These are phyloP conservation scores for Mrakia frigida DNA, from an alignment of 768 basidiomycete genomes.

Conservation along the genomic window DNA sequence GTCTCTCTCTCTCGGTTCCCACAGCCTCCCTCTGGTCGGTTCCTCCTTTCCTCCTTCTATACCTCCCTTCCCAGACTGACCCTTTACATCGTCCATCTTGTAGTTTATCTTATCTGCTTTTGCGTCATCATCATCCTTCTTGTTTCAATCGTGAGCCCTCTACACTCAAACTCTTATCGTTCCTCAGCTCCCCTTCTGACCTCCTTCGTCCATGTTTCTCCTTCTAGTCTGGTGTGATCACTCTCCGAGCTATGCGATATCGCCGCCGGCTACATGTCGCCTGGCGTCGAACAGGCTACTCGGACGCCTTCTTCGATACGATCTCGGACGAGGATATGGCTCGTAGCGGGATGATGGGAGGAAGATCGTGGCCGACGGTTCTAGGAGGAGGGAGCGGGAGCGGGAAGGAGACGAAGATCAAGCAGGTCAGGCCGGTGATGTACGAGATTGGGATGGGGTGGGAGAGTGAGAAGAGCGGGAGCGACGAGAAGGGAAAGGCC, in stretches of 20 bases:
- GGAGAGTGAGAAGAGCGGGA: background rate
- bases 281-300: constrained; percentile 26
- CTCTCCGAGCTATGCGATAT: constrained; percentile 3
- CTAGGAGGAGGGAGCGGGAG: constrained; percentile 5
- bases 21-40: background rate
- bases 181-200: background rate
- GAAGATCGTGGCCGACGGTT: background rate
- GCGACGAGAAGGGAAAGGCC: background rate
- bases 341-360: background rate
- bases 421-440: constrained; percentile 20
- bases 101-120: constrained; percentile 20
- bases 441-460: constrained; percentile 12
- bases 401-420: constrained; percentile 5
- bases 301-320: constrained; percentile 28
- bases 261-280: constrained; percentile 27
- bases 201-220: background rate
- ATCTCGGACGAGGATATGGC: constrained; percentile 3
- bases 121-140: constrained; percentile 24
- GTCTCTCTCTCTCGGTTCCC: background rate
- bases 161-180: background rate
- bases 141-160: background rate
- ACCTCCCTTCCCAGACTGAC: too few species aligned
- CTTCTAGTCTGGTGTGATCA: background rate
- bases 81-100: background rate
- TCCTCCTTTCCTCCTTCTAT: background rate